These are phyloP conservation scores for Nicotiana knightiana DNA, from an alignment of 257 asterid species.

Conservation along the genomic window DNA sequence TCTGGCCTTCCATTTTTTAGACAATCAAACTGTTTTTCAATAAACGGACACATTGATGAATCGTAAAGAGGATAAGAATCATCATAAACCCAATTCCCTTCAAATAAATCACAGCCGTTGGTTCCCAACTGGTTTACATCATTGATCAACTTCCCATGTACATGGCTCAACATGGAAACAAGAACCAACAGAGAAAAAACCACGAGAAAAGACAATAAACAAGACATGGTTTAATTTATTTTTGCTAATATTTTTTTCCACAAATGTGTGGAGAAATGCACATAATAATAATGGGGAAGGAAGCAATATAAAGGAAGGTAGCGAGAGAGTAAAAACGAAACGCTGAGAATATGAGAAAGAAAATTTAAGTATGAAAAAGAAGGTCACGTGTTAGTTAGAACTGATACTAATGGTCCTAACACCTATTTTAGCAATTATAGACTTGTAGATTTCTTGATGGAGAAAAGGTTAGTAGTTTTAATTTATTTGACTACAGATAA, in stretches of 20 bases:
- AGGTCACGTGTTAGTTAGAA: neutral
- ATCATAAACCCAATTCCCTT: constrained; percentile 32
- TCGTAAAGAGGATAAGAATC: constrained; percentile 20
- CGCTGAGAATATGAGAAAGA: neutral
- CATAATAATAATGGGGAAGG: neutral
- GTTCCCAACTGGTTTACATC: neutral
- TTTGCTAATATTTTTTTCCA: neutral
- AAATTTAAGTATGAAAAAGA: constrained; percentile 2
- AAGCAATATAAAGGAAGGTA: neutral
- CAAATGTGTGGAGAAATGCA: neutral
- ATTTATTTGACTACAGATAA: neutral
- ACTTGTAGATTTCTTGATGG: neutral
- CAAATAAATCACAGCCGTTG: constrained; percentile 19
- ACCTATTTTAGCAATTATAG: neutral
- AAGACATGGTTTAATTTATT: neutral
- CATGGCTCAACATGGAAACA: neutral
- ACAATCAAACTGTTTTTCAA: constrained; percentile 27
- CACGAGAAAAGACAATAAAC: too few species aligned
- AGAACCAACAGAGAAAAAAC: neutral
- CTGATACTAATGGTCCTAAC: neutral
- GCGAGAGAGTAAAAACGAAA: neutral
- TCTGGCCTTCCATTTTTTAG: constrained; percentile 26
- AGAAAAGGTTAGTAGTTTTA: neutral
- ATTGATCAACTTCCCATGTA: constrained; percentile 7
- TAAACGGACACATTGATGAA: constrained; percentile 20